phyloP scores from a whole-genome alignment of 805 yeast genomes.

The Teunomyces atbi region DNA sequence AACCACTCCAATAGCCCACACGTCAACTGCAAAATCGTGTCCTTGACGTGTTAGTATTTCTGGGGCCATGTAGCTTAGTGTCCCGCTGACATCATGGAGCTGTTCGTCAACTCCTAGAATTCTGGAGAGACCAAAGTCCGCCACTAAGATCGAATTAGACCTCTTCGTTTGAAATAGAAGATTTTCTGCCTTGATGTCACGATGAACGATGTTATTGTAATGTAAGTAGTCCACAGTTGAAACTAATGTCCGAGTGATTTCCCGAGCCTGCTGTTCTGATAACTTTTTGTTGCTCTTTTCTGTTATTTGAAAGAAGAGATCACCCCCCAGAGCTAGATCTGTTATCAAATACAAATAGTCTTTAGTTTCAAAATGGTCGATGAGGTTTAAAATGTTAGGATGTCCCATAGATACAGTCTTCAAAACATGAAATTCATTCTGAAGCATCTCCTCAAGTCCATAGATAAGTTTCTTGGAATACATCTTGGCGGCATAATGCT shows the following conservation, averaged over 20 bases:
- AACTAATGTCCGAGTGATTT: constrained; percentile 48
- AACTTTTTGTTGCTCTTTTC: constrained; percentile 38
- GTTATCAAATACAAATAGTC: constrained; percentile 57
- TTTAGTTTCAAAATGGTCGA: constrained; percentile 69
- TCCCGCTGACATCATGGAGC: constrained; percentile 57
- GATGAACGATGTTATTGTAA: constrained; percentile 57
- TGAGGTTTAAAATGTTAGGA: constrained; percentile 55
- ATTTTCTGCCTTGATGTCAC: constrained; percentile 75
- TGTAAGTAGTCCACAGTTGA: constrained; percentile 61
- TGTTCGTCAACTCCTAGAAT: constrained; percentile 30
- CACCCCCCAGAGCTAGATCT: constrained; percentile 67
- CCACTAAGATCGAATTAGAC: constrained; percentile 42
- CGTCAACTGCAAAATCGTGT: constrained; percentile 62
- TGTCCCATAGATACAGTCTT: constrained; percentile 50
- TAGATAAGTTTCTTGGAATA: constrained; percentile 49
- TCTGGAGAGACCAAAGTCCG: constrained; percentile 66
- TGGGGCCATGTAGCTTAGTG: constrained; percentile 75
- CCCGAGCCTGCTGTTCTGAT: constrained; percentile 46
- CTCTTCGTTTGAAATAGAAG: constrained; percentile 45
- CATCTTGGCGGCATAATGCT: constrained; percentile 51
- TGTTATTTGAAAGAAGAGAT: constrained; percentile 60
- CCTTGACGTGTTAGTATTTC: constrained; percentile 54
- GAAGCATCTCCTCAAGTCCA: constrained; percentile 52
- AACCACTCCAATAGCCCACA: constrained; percentile 77
- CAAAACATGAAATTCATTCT: constrained; percentile 60